These are phyloP conservation scores for Globisporangium viniferum DNA, from an alignment of 352 stramenopile species.

Conservation along the genomic window DNA sequence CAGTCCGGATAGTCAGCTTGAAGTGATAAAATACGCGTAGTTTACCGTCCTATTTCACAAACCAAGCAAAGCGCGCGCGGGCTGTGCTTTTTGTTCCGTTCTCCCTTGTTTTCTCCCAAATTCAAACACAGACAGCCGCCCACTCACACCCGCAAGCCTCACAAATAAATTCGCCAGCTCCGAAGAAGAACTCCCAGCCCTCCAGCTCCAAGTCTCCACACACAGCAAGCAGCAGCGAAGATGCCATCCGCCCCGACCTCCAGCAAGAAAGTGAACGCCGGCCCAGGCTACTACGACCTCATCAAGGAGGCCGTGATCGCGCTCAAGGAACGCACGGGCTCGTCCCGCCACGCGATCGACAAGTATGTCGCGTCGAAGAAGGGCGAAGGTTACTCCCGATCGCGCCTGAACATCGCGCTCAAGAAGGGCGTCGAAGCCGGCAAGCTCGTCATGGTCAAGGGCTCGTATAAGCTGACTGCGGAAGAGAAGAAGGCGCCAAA, in stretches of 20 bases:
- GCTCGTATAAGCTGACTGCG: conserved; percentile 92
- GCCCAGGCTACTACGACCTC: conserved; percentile 87
- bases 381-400: conserved; percentile 71
- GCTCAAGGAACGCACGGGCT: conserved; percentile 91
- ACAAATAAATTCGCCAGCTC: conserved; percentile 42
- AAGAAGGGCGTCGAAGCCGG: conserved; percentile 88
- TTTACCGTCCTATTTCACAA: neutral
- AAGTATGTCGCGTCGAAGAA: conserved; percentile 91
- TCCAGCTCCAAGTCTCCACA: conserved; percentile 14
- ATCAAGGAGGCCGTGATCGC: conserved; percentile 91
- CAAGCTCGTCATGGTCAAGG: conserved; percentile 91
- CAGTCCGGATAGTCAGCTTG: conserved; percentile 10
- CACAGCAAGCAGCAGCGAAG: conserved; percentile 10
- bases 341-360: conserved; percentile 92
- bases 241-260: conserved; percentile 42
- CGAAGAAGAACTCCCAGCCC: conserved; percentile 19
- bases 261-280: conserved; percentile 60
- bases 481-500: conserved; percentile 86
- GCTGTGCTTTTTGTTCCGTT: neutral
- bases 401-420: conserved; percentile 85
- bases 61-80: neutral
- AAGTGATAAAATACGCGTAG: conserved; percentile 18
- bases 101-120: neutral
- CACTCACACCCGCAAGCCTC: conserved; percentile 9
- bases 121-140: neutral